Evolutionary conservation across 306 rosid species (phyloP).

Genomic region (Cercis canadensis): DNA sequence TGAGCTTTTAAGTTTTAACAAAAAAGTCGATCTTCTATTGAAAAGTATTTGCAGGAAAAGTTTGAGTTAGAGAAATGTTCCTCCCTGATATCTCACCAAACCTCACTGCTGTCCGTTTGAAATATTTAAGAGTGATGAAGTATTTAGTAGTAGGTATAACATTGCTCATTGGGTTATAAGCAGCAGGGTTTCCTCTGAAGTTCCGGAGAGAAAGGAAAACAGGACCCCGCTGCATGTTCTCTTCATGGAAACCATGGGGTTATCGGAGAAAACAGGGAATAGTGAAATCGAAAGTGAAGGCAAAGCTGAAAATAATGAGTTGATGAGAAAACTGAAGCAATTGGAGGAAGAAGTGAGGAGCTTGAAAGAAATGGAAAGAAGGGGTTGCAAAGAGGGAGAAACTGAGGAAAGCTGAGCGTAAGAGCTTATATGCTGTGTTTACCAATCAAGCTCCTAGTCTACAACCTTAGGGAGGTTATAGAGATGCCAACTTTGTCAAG

Average conservation of each 20-base stretch:
- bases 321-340: conserved; percentile 35
- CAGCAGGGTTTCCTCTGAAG: no score
- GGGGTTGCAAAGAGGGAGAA: neutral
- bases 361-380: no score
- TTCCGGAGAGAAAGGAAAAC: conserved; percentile 6
- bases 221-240: conserved; percentile 47
- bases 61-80: no score
- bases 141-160: no score
- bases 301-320: conserved; percentile 4
- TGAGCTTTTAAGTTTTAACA: no score
- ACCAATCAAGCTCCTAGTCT: conserved; percentile 20
- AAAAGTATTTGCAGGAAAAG: no score
- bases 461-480: no score
- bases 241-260: conserved; percentile 52
- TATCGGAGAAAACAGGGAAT: conserved; percentile 27
- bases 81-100: no score
- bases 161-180: no score
- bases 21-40: no score
- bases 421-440: conserved; percentile 44
- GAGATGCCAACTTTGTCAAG: conserved; percentile 53
- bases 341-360: conserved; percentile 40
- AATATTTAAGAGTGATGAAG: no score
- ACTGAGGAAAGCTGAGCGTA: conserved; percentile 11
- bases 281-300: conserved; percentile 13
- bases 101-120: no score